Percentiles rank a stretch among this genome's conserved stretches.
phyloP scores from a whole-genome alignment of 805 yeast species.

The Ogataea ganodermae region DNA sequence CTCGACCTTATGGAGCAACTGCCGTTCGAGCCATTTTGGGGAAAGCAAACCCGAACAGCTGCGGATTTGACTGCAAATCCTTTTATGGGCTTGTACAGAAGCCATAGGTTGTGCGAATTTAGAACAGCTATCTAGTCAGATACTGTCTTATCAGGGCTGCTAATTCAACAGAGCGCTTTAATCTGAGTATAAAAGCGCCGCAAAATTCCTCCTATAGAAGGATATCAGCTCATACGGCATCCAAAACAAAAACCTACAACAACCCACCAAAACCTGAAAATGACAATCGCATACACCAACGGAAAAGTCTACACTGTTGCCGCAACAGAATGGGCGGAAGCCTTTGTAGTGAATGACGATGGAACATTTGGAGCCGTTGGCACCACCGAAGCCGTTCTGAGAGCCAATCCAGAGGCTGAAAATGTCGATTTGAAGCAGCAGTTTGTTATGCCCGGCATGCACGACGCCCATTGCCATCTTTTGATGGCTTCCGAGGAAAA shows the following conservation, averaged over 20 bases:
- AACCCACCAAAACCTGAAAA: background rate
- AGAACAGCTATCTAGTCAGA: too few relatives aligned
- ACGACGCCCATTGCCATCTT: constrained; percentile 31
- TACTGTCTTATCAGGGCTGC: too few relatives aligned
- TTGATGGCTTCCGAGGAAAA: constrained; percentile 31
- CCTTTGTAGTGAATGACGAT: constrained; percentile 26
- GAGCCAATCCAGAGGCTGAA: constrained; percentile 11
- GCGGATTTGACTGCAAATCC: too few relatives aligned
- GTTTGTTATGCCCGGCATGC: constrained; percentile 34
- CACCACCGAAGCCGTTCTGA: constrained; percentile 19
- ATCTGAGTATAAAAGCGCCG: too few relatives aligned
- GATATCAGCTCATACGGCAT: too few relatives aligned
- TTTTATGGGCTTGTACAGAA: too few relatives aligned
- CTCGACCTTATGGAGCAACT: too few relatives aligned
- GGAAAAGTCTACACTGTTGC: constrained; percentile 26
- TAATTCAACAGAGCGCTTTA: too few relatives aligned
- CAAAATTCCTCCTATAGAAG: too few relatives aligned
- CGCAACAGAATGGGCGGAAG: constrained; percentile 23
- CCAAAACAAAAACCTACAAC: background rate
- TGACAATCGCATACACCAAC: constrained; percentile 30
- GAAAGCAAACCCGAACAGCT: too few relatives aligned
- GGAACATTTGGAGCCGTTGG: constrained; percentile 28
- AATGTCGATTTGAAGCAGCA: constrained; percentile 29
- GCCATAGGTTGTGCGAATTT: too few relatives aligned
- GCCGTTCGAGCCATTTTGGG: too few relatives aligned